Base-by-base conservation (phyloP, 2,329 filamentous ascomycete genomes). In the Parastagonospora avenae region DNA sequence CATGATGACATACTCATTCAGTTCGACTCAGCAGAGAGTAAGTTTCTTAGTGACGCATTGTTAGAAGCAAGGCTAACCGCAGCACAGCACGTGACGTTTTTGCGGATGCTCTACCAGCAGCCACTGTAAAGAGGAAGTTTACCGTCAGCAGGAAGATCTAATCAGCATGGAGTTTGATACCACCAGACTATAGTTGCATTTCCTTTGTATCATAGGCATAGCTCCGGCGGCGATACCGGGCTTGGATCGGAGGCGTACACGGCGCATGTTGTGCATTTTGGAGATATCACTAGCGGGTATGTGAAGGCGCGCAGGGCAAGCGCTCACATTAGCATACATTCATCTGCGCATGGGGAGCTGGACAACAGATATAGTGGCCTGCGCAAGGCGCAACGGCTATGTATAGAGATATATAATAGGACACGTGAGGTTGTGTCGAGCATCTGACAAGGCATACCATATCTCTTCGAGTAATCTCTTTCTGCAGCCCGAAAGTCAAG, bases 1-100 rank as follows among this genome's bases (percentile, higher is more conserved):
- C 91, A 96, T 74, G 92, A 96, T 72, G 92, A 97, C 76, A 91
- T 97, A 60, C 84, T 87, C 9, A 87, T 97, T 65, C 75, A 87
- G 54, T 97, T 97, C 78, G 91, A 96, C 58, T 87, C 81, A 39
- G 88, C 91, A 70, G 79, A 82, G 66, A 88, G 89, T 92, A 75
- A 79, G 88, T 80, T 7, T 33, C 37, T 24, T 12, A 27, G 29
- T 15, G 16, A 19, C 11, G 15, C 12, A 31, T 1, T 19, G 32
- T 9, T 27, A 2, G n/a, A n/a, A 43, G 14, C 9, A 4, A 9
- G n/a, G 53, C 70, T 74, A 48, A 75, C 54, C 29, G 32, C 1
- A 8, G 7, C 5, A 46, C 50, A 80, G 78, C 77, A 40, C 74
- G 78, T 46, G 77, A 80, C 55, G 54, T 61, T 4, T 80, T 80